A percentile compares a stretch with the other conserved stretches of the same genome.
Evolutionary conservation across 176 grass and related monocot species (phyloP).

Genomic region (Musa troglodytarum): DNA sequence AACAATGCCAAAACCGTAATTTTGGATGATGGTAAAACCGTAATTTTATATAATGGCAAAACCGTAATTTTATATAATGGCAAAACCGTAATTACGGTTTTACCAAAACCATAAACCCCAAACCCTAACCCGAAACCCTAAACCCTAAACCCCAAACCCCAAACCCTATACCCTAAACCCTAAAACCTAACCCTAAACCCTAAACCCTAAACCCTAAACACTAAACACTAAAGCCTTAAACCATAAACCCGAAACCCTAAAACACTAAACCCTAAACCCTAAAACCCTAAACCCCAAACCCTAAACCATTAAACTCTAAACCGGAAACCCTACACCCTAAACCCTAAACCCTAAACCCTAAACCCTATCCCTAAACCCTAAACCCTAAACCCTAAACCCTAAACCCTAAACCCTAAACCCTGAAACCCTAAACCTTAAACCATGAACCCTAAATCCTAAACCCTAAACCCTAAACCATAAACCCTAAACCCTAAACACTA

Average conservation of each 20-base stretch:
- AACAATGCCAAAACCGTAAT: no score
- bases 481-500: constrained; percentile 21
- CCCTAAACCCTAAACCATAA: constrained; percentile 20
- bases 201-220: constrained; percentile 21
- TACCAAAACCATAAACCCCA: constrained; percentile 4
- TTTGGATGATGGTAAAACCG: no score
- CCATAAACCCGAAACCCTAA: constrained; percentile 7
- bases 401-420: constrained; percentile 4
- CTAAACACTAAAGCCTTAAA: constrained; percentile 15
- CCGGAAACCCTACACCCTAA: constrained; percentile 14
- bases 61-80: no score
- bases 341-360: constrained; percentile 15
- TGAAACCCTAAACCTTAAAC: constrained; percentile 2
- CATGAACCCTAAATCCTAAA: constrained; percentile 17
- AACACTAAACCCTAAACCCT: constrained; percentile 16
- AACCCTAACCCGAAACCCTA: neutral
- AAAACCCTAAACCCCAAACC: constrained; percentile 18
- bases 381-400: constrained; percentile 16
- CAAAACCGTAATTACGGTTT: no score
- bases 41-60: no score
- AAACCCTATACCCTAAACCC: constrained; percentile 5
- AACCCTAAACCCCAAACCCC: neutral
- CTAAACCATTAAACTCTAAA: constrained; percentile 16
- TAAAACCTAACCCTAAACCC: constrained; percentile 15
- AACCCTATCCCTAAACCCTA: constrained; percentile 5